Evolutionary conservation across 805 yeast species (phyloP).

Genomic region (Zygotorulaspora chibaensis): DNA sequence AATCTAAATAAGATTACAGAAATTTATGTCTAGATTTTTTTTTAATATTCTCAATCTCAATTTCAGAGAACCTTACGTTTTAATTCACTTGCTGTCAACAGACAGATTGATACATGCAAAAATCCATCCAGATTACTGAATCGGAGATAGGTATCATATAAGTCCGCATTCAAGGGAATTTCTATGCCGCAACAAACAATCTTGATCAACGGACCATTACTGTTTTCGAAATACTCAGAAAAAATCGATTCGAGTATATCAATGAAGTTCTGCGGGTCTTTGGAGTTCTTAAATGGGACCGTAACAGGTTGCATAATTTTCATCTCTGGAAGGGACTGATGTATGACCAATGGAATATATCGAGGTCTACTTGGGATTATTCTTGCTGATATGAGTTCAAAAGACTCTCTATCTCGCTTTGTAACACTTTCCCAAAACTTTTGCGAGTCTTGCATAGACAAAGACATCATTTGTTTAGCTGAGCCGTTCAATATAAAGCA

Average conservation of each 20-base stretch:
- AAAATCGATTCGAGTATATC: constrained; percentile 34
- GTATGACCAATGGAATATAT: constrained; percentile 17
- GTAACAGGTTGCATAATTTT: constrained; percentile 35
- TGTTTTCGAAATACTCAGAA: constrained; percentile 46
- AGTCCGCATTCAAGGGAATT: constrained; percentile 42
- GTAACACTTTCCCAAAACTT: constrained; percentile 53
- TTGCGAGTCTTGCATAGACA: constrained; percentile 59
- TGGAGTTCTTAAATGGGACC: constrained; percentile 11
- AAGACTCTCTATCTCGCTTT: constrained; percentile 19
- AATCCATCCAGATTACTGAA: constrained; percentile 61
- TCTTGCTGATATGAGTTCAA: constrained; percentile 24
- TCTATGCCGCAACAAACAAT: constrained; percentile 55
- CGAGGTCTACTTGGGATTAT: constrained; percentile 16
- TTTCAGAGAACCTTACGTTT: neutral
- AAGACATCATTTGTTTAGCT: constrained; percentile 74
- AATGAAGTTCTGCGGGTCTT: neutral
- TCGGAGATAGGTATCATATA: constrained; percentile 44
- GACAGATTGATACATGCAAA: constrained; percentile 40
- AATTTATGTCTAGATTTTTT: too few relatives aligned
- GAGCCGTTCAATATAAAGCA: constrained; percentile 70
- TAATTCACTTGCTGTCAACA: constrained; percentile 8
- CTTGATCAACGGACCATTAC: constrained; percentile 33
- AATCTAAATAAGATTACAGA: neutral
- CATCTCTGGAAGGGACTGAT: constrained; percentile 35
- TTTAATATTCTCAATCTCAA: neutral